Conservation (phyloP, 257 asterid genomes). For the Fraxinus anomala region DNA sequence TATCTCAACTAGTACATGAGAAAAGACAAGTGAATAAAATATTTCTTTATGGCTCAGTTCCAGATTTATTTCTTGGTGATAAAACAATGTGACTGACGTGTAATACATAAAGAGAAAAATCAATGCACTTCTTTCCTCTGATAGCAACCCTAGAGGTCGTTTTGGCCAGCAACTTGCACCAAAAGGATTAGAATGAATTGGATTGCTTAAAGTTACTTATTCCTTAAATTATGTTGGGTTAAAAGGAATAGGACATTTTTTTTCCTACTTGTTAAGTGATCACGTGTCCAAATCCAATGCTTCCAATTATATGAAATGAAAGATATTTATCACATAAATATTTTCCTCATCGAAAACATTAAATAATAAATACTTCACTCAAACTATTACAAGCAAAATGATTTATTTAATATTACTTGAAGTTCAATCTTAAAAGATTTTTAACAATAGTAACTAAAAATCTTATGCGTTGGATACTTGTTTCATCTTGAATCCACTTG, state of each 20-base stretch:
- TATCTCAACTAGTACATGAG: conserved; percentile 24
- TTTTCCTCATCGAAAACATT: too few relatives aligned
- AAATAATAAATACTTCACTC: too few relatives aligned
- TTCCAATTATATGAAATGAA: background rate
- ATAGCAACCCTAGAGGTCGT: conserved; percentile 41
- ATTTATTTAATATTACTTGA: too few relatives aligned
- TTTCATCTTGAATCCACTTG: too few relatives aligned
- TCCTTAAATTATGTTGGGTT: background rate
- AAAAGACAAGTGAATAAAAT: conserved; percentile 34
- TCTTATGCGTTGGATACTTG: too few relatives aligned
- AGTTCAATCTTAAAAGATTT: too few relatives aligned
- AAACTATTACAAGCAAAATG: too few relatives aligned
- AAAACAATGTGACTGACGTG: conserved; percentile 38
- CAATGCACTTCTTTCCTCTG: conserved; percentile 18
- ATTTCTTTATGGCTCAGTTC: conserved; percentile 33
- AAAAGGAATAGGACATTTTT: background rate
- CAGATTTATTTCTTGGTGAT: conserved; percentile 26
- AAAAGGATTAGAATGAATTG: conserved; percentile 13
- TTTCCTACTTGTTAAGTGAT: background rate
- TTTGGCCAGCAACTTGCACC: conserved; percentile 41
- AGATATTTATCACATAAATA: too few relatives aligned
- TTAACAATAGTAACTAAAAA: too few relatives aligned
- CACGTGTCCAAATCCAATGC: background rate
- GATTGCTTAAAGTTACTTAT: conserved; percentile 12
- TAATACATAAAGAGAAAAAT: conserved; percentile 30